Evolutionary conservation across 768 basidiomycete species (phyloP).

Genomic region (Pulveroboletus ravenelii): DNA sequence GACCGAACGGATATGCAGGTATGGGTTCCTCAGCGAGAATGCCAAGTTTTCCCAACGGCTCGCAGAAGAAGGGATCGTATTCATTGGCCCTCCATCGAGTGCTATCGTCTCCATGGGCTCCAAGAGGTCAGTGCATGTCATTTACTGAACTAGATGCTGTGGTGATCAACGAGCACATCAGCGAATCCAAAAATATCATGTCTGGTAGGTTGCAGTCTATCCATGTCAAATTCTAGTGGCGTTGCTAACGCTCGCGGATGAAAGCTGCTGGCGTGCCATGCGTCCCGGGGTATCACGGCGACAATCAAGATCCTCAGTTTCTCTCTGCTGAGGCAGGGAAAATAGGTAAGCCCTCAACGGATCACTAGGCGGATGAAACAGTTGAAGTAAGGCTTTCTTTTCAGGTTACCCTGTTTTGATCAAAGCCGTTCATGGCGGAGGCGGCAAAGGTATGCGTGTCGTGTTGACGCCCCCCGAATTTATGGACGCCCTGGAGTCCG

Average conservation of each 20-base stretch:
- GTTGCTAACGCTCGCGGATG: conserved; percentile 10
- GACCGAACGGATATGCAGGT: conserved; percentile 37
- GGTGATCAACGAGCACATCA: conserved; percentile 22
- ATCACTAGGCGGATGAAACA: not conserved
- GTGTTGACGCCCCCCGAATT: conserved; percentile 68
- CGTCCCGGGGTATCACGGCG: conserved; percentile 90
- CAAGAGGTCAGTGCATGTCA: conserved; percentile 58
- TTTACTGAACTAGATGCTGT: not conserved
- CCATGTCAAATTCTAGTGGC: not conserved
- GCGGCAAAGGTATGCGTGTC: conserved; percentile 93
- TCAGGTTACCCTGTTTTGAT: conserved; percentile 81
- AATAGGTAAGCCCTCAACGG: conserved; percentile 47
- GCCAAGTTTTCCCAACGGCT: conserved; percentile 73
- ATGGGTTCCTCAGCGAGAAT: conserved; percentile 92
- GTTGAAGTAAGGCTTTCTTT: not conserved
- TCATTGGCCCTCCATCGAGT: conserved; percentile 84
- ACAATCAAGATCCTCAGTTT: conserved; percentile 69
- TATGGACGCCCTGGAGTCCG: conserved; percentile 75
- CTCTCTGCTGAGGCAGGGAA: conserved; percentile 64
- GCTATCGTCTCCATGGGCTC: conserved; percentile 95
- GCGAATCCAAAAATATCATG: conserved; percentile 97
- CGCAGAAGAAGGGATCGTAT: conserved; percentile 75
- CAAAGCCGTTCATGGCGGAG: conserved; percentile 95
- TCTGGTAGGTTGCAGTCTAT: conserved; percentile 41
- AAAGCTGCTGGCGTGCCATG: conserved; percentile 86